Conservation (phyloP, 495 filamentous ascomycete genomes). For the Penicillium flavigenum region DNA sequence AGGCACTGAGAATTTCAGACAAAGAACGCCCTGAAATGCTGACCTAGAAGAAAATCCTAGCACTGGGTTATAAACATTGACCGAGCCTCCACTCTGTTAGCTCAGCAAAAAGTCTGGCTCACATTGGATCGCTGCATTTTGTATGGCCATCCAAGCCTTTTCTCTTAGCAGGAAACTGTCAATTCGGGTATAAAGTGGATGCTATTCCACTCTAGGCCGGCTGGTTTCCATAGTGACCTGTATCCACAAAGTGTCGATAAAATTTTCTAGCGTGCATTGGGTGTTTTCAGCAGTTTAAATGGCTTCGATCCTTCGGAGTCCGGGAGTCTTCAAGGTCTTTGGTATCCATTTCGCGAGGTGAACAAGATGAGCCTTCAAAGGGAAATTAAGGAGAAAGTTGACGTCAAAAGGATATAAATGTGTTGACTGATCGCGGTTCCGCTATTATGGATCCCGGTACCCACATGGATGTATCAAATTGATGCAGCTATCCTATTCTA, state of each 20-base stretch:
- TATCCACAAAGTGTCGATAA: not conserved
- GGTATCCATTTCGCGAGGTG: too few species aligned
- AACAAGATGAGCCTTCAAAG: too few species aligned
- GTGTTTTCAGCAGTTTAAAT: too few species aligned
- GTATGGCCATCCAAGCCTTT: not conserved
- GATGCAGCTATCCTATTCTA: not conserved
- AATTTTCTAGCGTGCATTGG: too few species aligned
- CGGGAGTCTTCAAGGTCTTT: too few species aligned
- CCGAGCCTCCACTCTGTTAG: not conserved
- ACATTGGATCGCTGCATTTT: not conserved
- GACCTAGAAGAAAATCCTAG: not conserved
- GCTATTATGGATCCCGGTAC: not conserved
- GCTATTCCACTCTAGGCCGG: not conserved
- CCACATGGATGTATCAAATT: not conserved
- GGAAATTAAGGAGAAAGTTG: not conserved
- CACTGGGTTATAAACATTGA: not conserved
- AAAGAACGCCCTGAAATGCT: not conserved
- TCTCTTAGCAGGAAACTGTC: not conserved
- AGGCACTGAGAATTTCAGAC: not conserved
- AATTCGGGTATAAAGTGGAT: not conserved
- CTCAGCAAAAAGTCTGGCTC: not conserved
- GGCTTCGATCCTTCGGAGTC: too few species aligned
- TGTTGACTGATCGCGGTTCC: not conserved
- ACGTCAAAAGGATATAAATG: not conserved
- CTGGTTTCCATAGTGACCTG: conserved; percentile 1